These are phyloP conservation scores for Astragalus glycyphyllos DNA, from an alignment of 306 rosid genomes.

Conservation along the genomic window DNA sequence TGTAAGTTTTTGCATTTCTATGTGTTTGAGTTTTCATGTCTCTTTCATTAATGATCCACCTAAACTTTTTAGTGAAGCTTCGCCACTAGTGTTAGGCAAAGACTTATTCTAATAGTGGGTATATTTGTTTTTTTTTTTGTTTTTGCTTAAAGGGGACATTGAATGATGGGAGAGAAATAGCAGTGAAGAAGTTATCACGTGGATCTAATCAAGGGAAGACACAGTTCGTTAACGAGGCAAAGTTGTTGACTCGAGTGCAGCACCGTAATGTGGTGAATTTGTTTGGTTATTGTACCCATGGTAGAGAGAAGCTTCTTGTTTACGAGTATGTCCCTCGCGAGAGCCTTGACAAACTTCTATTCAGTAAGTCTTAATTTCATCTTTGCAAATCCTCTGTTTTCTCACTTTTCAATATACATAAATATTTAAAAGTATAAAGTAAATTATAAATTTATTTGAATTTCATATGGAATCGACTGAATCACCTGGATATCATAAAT, in stretches of 20 bases:
- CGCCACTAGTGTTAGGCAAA: too few species aligned
- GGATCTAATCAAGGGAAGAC: conserved; percentile 78
- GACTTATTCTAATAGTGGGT: not conserved
- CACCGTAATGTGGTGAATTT: conserved; percentile 87
- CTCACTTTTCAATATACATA: not conserved
- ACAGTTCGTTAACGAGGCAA: conserved; percentile 82
- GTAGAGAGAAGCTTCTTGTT: conserved; percentile 78
- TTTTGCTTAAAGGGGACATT: conserved; percentile 64
- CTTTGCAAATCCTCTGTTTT: not conserved
- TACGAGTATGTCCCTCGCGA: conserved; percentile 77
- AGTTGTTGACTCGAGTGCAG: conserved; percentile 83
- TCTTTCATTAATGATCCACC: too few species aligned
- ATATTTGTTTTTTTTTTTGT: not conserved
- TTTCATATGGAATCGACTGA: too few species aligned
- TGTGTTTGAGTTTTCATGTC: too few species aligned
- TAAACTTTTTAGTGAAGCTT: too few species aligned
- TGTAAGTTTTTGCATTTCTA: too few species aligned
- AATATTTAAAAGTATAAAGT: not conserved
- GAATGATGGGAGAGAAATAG: conserved; percentile 84
- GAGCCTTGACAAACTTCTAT: conserved; percentile 90
- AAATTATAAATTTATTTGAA: too few species aligned
- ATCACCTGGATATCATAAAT: too few species aligned
- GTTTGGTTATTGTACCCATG: conserved; percentile 80
- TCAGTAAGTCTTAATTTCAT: conserved; percentile 62
- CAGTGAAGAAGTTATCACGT: conserved; percentile 80